A percentile compares a stretch with the other conserved stretches of the same genome.
These are phyloP conservation scores for Spathaspora sp. DNA, from an alignment of 1,139 yeast genomes.

Conservation along the genomic window DNA sequence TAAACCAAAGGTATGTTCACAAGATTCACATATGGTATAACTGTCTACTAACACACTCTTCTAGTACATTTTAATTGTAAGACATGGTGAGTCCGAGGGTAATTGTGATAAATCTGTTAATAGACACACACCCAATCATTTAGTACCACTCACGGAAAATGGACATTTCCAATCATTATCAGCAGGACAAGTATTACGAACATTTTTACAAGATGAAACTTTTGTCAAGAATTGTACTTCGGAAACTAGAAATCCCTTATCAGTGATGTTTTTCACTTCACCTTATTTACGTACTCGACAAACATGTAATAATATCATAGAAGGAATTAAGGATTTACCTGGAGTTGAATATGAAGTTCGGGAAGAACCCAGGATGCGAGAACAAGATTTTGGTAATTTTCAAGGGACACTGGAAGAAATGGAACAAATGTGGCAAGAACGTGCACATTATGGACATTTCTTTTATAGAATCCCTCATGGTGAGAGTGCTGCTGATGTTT, in stretches of 20 bases:
- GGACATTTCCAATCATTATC: constrained; percentile 68
- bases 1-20: constrained; percentile 5
- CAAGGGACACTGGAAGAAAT: constrained; percentile 77
- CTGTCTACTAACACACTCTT: constrained; percentile 1
- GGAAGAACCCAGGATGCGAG: constrained; percentile 89
- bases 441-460: constrained; percentile 89
- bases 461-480: constrained; percentile 91
- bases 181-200: constrained; percentile 64
- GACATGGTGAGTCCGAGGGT: constrained; percentile 93
- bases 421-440: constrained; percentile 74
- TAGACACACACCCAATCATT: constrained; percentile 73
- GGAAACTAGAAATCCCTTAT: constrained; percentile 23
- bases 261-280: constrained; percentile 68
- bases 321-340: constrained; percentile 53
- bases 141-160: constrained; percentile 62
- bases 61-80: constrained; percentile 69
- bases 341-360: constrained; percentile 54
- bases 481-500: constrained; percentile 94
- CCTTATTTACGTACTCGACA: constrained; percentile 83
- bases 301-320: constrained; percentile 67
- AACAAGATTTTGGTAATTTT: constrained; percentile 92
- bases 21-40: background rate
- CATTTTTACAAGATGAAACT: constrained; percentile 50
- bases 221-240: constrained; percentile 23
- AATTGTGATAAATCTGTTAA: constrained; percentile 82